Conservation (phyloP, 768 basidiomycete species). For the Lactifluus volemus region DNA sequence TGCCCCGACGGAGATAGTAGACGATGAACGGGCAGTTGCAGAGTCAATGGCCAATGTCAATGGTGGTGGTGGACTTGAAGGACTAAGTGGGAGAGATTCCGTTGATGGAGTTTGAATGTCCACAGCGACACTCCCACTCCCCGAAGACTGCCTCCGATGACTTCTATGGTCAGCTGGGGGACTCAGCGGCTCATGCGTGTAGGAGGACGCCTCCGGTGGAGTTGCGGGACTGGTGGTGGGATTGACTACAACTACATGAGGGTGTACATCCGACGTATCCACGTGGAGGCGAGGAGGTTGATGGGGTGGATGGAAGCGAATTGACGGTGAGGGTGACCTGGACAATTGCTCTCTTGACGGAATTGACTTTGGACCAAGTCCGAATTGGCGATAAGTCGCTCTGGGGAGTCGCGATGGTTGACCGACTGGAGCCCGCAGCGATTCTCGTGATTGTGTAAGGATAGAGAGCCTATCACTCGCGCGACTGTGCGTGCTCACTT, state of each 20-base stretch:
- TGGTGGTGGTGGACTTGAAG: not conserved
- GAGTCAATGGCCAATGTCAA: not conserved
- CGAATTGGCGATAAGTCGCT: conserved; percentile 2
- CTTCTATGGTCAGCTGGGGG: not conserved
- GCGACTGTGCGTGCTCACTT: conserved; percentile 6
- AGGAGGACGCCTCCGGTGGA: not conserved
- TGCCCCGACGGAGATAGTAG: not conserved
- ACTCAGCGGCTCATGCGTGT: not conserved
- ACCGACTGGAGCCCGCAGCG: not conserved
- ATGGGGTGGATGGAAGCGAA: not conserved
- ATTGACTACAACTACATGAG: not conserved
- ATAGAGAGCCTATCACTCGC: conserved; percentile 6
- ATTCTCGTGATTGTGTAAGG: not conserved
- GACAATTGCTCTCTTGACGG: not conserved
- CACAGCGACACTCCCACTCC: not conserved
- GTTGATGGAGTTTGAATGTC: conserved; percentile 7
- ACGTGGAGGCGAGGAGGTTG: not conserved
- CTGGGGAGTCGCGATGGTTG: not conserved
- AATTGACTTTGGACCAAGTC: not conserved
- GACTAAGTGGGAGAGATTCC: not conserved
- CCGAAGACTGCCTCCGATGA: conserved; percentile 1
- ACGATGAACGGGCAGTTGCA: not conserved
- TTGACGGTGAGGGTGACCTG: not conserved
- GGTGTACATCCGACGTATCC: not conserved
- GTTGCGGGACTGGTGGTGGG: not conserved